These are phyloP conservation scores for Mortierella sp. DNA, from an alignment of 371 early-diverging fungal species.

Conservation along the genomic window DNA sequence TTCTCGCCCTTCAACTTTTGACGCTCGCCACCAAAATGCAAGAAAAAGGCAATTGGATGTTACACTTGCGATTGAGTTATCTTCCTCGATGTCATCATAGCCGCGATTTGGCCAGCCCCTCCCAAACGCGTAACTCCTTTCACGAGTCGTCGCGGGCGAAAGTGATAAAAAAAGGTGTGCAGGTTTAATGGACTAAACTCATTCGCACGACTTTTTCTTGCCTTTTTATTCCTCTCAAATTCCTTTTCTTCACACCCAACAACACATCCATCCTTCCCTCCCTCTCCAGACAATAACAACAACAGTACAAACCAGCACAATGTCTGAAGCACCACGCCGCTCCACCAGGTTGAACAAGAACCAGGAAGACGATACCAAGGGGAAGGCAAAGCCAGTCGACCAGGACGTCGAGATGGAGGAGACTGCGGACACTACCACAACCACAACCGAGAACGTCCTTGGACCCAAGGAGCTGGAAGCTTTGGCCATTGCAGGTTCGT, in stretches of 20 bases:
- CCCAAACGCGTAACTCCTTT: not conserved
- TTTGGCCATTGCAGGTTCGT: slow-evolving; percentile 47
- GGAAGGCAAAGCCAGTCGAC: slow-evolving; percentile 48
- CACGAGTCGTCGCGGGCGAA: not conserved
- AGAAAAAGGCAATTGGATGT: not conserved
- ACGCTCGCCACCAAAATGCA: not conserved
- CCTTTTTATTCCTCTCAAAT: not conserved
- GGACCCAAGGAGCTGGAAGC: slow-evolving; percentile 55
- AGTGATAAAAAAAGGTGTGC: not conserved
- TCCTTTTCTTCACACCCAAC: not conserved
- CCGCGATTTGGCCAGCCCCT: not conserved
- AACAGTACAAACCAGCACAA: not conserved
- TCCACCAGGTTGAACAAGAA: slow-evolving; percentile 54
- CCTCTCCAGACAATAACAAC: not conserved
- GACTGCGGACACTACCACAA: slow-evolving; percentile 20
- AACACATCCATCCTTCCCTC: no score
- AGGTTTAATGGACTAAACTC: no score
- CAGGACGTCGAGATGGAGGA: slow-evolving; percentile 56
- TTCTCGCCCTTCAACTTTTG: not conserved
- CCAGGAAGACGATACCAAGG: slow-evolving; percentile 49
- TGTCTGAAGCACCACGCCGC: slow-evolving; percentile 59
- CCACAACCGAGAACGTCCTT: slow-evolving; percentile 43
- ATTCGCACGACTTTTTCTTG: not conserved
- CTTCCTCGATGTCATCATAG: not conserved
- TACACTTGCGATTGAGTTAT: not conserved